Conservation (phyloP, 2,329 filamentous ascomycete species). For the Diaporthe capsici region DNA sequence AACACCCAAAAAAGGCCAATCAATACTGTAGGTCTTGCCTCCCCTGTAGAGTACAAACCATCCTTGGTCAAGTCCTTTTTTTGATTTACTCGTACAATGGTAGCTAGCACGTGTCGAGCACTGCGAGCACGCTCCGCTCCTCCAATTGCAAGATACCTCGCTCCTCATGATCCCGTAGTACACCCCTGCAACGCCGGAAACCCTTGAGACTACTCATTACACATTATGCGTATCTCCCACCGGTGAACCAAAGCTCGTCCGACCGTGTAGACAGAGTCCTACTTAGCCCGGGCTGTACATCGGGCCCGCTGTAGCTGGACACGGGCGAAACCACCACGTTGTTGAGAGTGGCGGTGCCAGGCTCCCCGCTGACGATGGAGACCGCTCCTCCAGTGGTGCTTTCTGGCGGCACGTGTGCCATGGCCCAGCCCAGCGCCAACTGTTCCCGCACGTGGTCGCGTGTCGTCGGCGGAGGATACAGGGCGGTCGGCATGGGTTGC, state of each 20-base stretch:
- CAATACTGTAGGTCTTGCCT: not conserved
- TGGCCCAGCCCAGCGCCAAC: conserved; percentile 49
- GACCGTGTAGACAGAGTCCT: conserved; percentile 58
- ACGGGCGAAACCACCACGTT: conserved; percentile 57
- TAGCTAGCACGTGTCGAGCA: not conserved
- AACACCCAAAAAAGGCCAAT: not conserved
- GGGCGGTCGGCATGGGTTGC: conserved; percentile 46
- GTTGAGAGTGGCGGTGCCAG: conserved; percentile 35
- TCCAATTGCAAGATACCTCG: not conserved
- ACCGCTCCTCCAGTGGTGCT: conserved; percentile 44
- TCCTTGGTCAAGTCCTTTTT: not conserved
- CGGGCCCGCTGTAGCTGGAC: conserved; percentile 49
- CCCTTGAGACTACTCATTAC: not conserved
- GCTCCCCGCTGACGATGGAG: conserved; percentile 47
- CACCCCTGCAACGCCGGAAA: not conserved
- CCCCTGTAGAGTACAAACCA: not conserved
- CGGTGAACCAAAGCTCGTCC: conserved; percentile 56
- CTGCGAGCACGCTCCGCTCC: conserved; percentile 1
- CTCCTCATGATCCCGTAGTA: conserved; percentile 2
- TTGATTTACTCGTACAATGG: not conserved
- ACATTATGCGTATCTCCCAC: conserved; percentile 43
- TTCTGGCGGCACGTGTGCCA: conserved; percentile 42
- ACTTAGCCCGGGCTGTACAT: conserved; percentile 47
- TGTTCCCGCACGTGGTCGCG: conserved; percentile 44
- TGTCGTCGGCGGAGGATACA: conserved; percentile 44